Percentiles rank a stretch among this genome's conserved stretches.
Conservation (phyloP, 805 yeast genomes). For the Saccharomyces jurei region DNA sequence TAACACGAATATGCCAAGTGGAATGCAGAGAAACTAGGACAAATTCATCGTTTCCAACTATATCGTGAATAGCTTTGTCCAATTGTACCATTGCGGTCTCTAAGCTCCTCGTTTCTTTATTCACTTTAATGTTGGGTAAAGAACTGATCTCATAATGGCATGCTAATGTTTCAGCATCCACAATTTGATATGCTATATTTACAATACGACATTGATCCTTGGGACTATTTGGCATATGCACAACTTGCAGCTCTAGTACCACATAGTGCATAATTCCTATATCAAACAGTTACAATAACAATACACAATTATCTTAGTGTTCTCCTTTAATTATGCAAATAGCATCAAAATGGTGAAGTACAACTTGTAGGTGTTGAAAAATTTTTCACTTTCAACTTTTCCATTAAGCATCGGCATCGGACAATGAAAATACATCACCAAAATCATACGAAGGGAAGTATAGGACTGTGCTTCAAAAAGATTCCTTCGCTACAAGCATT, state of each 20-base stretch:
- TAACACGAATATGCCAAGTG: conserved; percentile 67
- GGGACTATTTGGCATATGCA: conserved; percentile 20
- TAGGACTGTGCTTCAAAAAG: neutral
- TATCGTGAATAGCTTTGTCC: conserved; percentile 35
- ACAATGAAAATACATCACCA: neutral
- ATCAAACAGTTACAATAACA: neutral
- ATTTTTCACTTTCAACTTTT: neutral
- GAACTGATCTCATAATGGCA: conserved; percentile 37
- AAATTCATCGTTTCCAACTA: conserved; percentile 42
- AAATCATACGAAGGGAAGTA: neutral
- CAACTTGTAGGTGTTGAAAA: neutral
- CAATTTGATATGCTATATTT: conserved; percentile 58
- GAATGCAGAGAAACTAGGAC: conserved; percentile 57
- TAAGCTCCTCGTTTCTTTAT: conserved; percentile 42
- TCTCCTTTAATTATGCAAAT: neutral
- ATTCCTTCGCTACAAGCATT: neutral
- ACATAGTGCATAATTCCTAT: conserved; percentile 18
- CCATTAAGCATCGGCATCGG: neutral
- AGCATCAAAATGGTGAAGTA: neutral
- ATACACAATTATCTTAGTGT: neutral
- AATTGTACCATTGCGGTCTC: conserved; percentile 54
- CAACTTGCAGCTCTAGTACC: conserved; percentile 19
- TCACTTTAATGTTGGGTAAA: conserved; percentile 51
- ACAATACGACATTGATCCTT: conserved; percentile 63
- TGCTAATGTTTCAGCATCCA: conserved; percentile 46